These are phyloP conservation scores for Hygrophoropsis aurantiaca DNA, from an alignment of 768 basidiomycete genomes.

Conservation along the genomic window DNA sequence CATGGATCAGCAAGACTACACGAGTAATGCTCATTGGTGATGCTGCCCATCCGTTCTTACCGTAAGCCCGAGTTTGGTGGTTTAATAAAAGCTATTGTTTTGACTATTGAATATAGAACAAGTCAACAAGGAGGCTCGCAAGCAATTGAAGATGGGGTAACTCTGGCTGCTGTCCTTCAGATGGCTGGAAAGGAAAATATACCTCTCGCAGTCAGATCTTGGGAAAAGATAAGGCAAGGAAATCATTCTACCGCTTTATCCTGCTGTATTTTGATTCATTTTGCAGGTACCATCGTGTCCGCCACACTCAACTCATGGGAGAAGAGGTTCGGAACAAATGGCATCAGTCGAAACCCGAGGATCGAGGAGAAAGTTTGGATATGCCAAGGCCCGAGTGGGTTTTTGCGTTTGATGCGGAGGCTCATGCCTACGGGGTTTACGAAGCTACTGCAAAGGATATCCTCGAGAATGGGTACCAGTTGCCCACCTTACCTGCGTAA, in stretches of 20 bases:
- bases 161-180: slow-evolving; percentile 31
- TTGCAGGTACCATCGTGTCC: slow-evolving; percentile 18
- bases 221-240: slow-evolving; percentile 17
- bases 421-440: slow-evolving; percentile 15
- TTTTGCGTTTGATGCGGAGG: slow-evolving; percentile 18
- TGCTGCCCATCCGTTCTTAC: slow-evolving; percentile 29
- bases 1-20: slow-evolving; percentile 33
- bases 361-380: slow-evolving; percentile 11
- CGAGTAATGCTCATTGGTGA: slow-evolving; percentile 27
- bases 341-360: slow-evolving; percentile 15
- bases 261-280: neutral
- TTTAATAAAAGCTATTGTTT: neutral
- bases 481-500: slow-evolving; percentile 11
- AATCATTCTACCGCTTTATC: neutral
- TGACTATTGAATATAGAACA: slow-evolving; percentile 14
- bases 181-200: slow-evolving; percentile 14
- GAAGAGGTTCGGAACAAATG: slow-evolving; percentile 20
- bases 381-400: slow-evolving; percentile 20
- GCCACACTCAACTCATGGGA: slow-evolving; percentile 15
- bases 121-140: slow-evolving; percentile 37
- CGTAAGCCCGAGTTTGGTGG: slow-evolving; percentile 11
- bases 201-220: slow-evolving; percentile 14
- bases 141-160: slow-evolving; percentile 39
- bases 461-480: slow-evolving; percentile 12
- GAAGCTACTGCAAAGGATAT: slow-evolving; percentile 11